Evolutionary conservation across 1,284 basidiomycete genomes (phyloP), one percentile per base, ranked within the genome.

Genomic region (Cutaneotrichosporon mucoides): DNA sequence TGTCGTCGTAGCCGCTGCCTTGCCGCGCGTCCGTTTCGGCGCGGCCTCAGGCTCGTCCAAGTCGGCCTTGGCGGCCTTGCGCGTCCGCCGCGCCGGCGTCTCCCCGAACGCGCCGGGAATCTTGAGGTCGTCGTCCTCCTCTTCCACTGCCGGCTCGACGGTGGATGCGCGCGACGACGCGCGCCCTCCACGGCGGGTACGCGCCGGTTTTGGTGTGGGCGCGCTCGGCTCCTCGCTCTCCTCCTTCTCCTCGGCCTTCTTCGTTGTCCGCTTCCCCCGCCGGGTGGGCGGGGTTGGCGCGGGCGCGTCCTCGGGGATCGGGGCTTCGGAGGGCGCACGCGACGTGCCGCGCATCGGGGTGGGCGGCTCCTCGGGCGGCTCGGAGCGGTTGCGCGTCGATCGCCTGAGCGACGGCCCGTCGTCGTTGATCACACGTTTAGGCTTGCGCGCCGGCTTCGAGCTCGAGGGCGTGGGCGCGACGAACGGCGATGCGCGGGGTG

Each of bases 31-130:
- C 38, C 65, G 61, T 44, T 51, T 58, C 33, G 57, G 24, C 9
- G 56, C 53, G n/a, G 61, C 63, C 8, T 69, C 67, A 12, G 65
- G 66, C 53, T 69, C 70, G 42, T 64, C 63, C 11, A 70, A 47
- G 8, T 66, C 38, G 1, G 73, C 73, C 13, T 69, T 53, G 4
- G 69, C 68, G 0, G 66, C 68, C 9, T 66, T 72, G 34, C 72
- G 64, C 4, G 71, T 73, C 24, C 64, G 66, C 13, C 71, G 61
- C 6, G 63, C 57, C 47, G 53, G 48, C 5, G 59, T 41, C 43
- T 47, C 40, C n/a, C 24, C 46, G 16, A 49, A 38, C 35, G 41
- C 16, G 35, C 44, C 41, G 11, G 47, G 33, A 12, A 52, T 41
- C 49, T 55, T 44, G 9, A 54, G 45, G 13, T 44, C 56, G n/a